Percentiles rank a stretch among this genome's conserved stretches.
phyloP scores from a whole-genome alignment of 2,329 filamentous ascomycete species.

The Aspergillus sp. region DNA sequence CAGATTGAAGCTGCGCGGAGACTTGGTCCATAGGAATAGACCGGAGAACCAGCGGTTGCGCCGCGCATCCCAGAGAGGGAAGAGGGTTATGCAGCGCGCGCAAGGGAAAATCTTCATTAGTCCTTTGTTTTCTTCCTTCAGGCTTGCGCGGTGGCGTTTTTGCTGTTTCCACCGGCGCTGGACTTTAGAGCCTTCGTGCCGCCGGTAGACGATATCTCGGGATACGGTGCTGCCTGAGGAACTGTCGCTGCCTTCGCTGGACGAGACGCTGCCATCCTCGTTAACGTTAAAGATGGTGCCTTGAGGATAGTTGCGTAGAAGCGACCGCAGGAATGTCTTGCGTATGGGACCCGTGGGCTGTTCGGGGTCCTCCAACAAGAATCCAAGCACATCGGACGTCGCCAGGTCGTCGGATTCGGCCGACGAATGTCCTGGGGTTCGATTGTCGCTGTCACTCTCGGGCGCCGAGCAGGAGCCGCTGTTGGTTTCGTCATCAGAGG shows the following conservation, averaged over 20 bases:
- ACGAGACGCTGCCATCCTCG: constrained; percentile 24
- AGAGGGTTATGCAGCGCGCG: constrained; percentile 29
- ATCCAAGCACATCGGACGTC: constrained; percentile 14
- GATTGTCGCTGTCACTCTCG: constrained; percentile 6
- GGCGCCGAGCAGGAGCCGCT: not conserved
- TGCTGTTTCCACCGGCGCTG: constrained; percentile 11
- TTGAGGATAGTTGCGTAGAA: constrained; percentile 26
- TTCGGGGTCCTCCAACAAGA: constrained; percentile 16
- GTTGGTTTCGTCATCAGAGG: constrained; percentile 5
- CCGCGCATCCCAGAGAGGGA: constrained; percentile 35
- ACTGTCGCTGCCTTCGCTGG: constrained; percentile 19
- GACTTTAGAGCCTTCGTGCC: not conserved
- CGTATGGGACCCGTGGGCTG: constrained; percentile 10
- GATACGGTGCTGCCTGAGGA: not conserved
- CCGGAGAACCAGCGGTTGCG: constrained; percentile 31
- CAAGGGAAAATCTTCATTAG: constrained; percentile 24
- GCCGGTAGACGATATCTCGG: constrained; percentile 5
- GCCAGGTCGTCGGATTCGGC: not conserved
- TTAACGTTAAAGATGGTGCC: constrained; percentile 30
- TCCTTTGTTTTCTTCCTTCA: constrained; percentile 20
- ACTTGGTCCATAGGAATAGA: constrained; percentile 29
- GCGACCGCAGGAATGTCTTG: constrained; percentile 19
- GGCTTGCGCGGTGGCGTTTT: constrained; percentile 12
- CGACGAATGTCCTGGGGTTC: not conserved
- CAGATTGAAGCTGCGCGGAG: constrained; percentile 24